These are phyloP conservation scores for Microcera coccophila DNA, from an alignment of 2,329 filamentous ascomycete species.

Conservation along the genomic window DNA sequence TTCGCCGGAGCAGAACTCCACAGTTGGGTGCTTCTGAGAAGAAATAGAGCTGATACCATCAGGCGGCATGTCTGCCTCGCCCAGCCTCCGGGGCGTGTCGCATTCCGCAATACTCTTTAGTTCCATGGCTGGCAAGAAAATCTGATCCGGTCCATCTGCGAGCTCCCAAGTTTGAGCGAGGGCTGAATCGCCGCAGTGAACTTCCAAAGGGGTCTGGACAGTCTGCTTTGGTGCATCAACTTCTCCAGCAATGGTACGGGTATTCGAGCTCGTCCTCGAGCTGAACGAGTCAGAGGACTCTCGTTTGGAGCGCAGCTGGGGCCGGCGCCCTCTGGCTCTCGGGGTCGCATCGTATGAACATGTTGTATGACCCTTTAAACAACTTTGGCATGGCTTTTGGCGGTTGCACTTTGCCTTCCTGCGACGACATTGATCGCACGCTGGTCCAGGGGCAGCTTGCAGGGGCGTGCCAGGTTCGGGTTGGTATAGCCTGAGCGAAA, in stretches of 20 bases:
- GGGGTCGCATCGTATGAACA: slow-evolving; percentile 3
- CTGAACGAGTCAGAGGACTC: neutral
- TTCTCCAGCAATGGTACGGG: neutral
- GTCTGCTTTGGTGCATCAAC: neutral
- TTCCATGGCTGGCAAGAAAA: neutral
- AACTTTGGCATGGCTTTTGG: slow-evolving; percentile 5
- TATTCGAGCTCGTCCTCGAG: neutral
- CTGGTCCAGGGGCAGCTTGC: slow-evolving; percentile 5
- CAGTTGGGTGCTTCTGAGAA: neutral
- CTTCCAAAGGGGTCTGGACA: neutral
- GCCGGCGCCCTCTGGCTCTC: neutral
- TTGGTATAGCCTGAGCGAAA: slow-evolving; percentile 6
- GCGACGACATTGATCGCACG: slow-evolving; percentile 10
- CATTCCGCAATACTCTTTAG: neutral
- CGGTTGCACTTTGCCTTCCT: slow-evolving; percentile 10
- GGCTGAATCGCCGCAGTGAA: neutral
- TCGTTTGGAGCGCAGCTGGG: neutral
- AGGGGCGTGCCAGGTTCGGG: slow-evolving; percentile 2
- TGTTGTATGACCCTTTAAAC: neutral
- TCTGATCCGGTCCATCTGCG: neutral
- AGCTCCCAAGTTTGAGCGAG: neutral
- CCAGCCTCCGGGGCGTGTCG: neutral
- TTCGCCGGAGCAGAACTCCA: neutral
- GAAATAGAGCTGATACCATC: neutral
- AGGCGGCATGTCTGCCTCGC: neutral